Evolutionary conservation across 306 rosid genomes (phyloP).

Genomic region (Begonia peltatifolia): DNA sequence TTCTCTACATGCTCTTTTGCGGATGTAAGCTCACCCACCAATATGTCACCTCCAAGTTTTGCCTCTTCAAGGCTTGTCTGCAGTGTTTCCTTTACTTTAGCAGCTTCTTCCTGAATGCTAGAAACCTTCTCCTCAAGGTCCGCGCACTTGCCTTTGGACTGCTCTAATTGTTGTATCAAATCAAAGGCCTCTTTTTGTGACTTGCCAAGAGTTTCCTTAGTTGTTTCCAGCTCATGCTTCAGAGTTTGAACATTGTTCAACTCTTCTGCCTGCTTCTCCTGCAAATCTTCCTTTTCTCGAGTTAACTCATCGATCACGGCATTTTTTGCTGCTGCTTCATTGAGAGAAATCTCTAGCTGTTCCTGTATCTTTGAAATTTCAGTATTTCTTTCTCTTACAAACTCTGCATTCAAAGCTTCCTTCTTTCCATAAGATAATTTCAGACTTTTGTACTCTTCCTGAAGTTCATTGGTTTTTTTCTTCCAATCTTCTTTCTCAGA

Average conservation of each 20-base stretch:
- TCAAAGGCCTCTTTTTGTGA: constrained; percentile 43
- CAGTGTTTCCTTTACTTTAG: constrained; percentile 37
- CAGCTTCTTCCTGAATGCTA: constrained; percentile 42
- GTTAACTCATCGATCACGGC: constrained; percentile 32
- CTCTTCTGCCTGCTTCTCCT: constrained; percentile 32
- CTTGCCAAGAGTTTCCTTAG: constrained; percentile 39
- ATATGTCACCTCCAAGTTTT: constrained; percentile 25
- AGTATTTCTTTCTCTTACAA: constrained; percentile 49
- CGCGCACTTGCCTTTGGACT: constrained; percentile 22
- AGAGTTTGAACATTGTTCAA: constrained; percentile 25
- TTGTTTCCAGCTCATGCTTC: constrained; percentile 36
- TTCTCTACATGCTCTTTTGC: constrained; percentile 35
- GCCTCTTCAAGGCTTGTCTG: constrained; percentile 44
- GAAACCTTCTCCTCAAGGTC: constrained; percentile 45
- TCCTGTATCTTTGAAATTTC: constrained; percentile 40
- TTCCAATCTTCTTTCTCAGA: constrained; percentile 28
- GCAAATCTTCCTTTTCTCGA: constrained; percentile 38
- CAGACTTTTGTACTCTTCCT: constrained; percentile 37
- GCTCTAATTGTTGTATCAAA: constrained; percentile 28
- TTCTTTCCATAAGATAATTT: constrained; percentile 38
- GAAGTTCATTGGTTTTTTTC: constrained; percentile 25
- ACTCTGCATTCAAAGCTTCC: constrained; percentile 41
- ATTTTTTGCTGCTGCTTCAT: constrained; percentile 28
- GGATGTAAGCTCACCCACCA: constrained; percentile 36
- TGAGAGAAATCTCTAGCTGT: constrained; percentile 29